A percentile compares a stretch with the other conserved stretches of the same genome.
Conservation (phyloP, 2,329 filamentous ascomycete genomes). For the Chalara sp. region DNA sequence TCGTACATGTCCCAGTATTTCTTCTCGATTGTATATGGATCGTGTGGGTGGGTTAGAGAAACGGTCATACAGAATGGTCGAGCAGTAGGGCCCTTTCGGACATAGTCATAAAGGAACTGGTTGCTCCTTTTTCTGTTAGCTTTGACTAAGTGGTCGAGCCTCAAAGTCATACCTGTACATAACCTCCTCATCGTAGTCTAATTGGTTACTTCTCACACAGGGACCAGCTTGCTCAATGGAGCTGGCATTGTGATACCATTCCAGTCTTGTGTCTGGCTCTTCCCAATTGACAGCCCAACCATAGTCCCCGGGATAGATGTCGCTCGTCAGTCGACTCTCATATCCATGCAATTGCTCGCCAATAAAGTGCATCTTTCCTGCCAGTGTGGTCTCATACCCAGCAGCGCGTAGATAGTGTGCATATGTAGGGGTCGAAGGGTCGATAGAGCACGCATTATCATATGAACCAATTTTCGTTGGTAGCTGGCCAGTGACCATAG, state of each 20-base stretch:
- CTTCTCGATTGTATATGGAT: constrained; percentile 89
- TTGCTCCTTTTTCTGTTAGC: constrained; percentile 43
- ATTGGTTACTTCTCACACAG: constrained; percentile 86
- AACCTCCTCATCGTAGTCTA: constrained; percentile 94
- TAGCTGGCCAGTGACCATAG: constrained; percentile 86
- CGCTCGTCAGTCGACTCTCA: constrained; percentile 84
- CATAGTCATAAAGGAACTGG: constrained; percentile 86
- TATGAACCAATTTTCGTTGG: constrained; percentile 88
- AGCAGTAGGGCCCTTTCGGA: constrained; percentile 66
- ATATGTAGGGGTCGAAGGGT: constrained; percentile 81
- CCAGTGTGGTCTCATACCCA: constrained; percentile 84
- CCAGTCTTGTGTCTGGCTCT: constrained; percentile 73
- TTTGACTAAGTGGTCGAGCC: neutral
- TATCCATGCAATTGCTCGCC: constrained; percentile 93
- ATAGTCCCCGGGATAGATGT: constrained; percentile 92
- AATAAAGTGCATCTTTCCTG: constrained; percentile 97
- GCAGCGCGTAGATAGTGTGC: constrained; percentile 81
- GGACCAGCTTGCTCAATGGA: constrained; percentile 86
- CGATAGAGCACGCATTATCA: constrained; percentile 83
- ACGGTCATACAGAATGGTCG: constrained; percentile 84
- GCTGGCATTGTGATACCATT: constrained; percentile 96
- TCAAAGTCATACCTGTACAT: constrained; percentile 58
- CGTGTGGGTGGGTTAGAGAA: constrained; percentile 89
- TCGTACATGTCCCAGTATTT: constrained; percentile 94
- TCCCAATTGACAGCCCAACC: constrained; percentile 97